phyloP scores from a whole-genome alignment of 495 filamentous ascomycete genomes.

The Venustampulla echinocandica region DNA sequence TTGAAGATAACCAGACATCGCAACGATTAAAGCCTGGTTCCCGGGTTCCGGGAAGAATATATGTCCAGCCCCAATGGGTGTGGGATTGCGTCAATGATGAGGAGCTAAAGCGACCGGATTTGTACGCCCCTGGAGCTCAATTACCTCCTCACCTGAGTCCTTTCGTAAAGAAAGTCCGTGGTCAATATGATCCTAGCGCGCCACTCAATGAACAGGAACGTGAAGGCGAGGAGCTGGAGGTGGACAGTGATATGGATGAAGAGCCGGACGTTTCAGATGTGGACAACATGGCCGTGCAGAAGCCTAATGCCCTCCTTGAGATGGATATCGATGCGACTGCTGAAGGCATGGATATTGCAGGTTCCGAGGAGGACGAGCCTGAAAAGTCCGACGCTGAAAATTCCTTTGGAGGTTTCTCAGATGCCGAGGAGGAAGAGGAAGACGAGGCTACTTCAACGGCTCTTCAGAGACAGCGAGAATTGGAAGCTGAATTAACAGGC shows the following conservation, averaged over 20 bases:
- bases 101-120: constrained; percentile 73
- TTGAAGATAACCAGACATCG: constrained; percentile 47
- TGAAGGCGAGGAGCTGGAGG: constrained; percentile 65
- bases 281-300: constrained; percentile 26
- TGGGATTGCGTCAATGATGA: constrained; percentile 94
- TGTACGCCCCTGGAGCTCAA: constrained; percentile 82
- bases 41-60: constrained; percentile 78
- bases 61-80: constrained; percentile 95
- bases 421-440: constrained; percentile 38
- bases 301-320: constrained; percentile 25
- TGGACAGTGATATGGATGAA: constrained; percentile 41
- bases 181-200: constrained; percentile 79
- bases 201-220: constrained; percentile 73
- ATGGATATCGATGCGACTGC: constrained; percentile 33
- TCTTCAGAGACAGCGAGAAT: constrained; percentile 69
- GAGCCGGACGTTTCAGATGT: constrained; percentile 32
- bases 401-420: constrained; percentile 37
- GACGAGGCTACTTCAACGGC: constrained; percentile 40
- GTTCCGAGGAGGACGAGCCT: constrained; percentile 39
- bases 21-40: constrained; percentile 45
- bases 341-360: constrained; percentile 29
- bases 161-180: constrained; percentile 80
- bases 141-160: constrained; percentile 92
- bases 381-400: constrained; percentile 28
- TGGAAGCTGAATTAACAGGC: constrained; percentile 77